Base-by-base conservation (phyloP, 768 basidiomycete species). In the Boletus rubescentipes region DNA sequence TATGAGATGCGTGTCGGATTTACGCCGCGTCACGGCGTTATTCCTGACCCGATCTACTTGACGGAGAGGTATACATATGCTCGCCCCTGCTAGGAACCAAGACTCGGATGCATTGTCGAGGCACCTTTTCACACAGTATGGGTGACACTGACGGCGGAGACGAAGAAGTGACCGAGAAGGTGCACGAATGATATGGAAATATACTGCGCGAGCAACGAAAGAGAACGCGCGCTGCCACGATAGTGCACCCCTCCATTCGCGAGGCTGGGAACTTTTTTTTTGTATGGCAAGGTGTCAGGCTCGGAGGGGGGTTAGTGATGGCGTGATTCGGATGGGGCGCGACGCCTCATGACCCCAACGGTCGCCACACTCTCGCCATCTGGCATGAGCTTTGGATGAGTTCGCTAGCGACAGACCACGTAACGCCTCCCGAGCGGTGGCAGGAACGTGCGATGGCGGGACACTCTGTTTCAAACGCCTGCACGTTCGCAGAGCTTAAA, bases 21-120 rank as follows among this genome's bases (percentile, higher is more conserved):
- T 63, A 51, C 46, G 46, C 36, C 38, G 46, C 30, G 26, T 26
- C 26, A 26, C 50, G 32, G 20, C 51, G 47, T 39, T 34, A 54
- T 65, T 65, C 65, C 50, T 49, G 49, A 34, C 32, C 20, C 32
- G 64, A 67, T 67, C 53, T 62, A 35, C 64, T 21, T 35, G 34
- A 12, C 20, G 21, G 42, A 37, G 37, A 16, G 46, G 37, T 46
- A 7, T 48, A 29, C 21, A 29, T n/a, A n/a, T n/a, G 43, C 18
- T 34, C 35, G 31, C 9, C 47, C 54, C 43, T 61, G 49, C 18
- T 9, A 61, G 43, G 50, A 30, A 49, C 49, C n/a, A 5, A 18
- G 15, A 36, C n/a, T 21, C 32, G 26, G 26, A 6, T 26, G 26
- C 6, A 57, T 40, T 21, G 32, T 35, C 54, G 46, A 57, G 59